phyloP scores from a whole-genome alignment of 495 filamentous ascomycete species.

The Aspergillus saccharolyticus region DNA sequence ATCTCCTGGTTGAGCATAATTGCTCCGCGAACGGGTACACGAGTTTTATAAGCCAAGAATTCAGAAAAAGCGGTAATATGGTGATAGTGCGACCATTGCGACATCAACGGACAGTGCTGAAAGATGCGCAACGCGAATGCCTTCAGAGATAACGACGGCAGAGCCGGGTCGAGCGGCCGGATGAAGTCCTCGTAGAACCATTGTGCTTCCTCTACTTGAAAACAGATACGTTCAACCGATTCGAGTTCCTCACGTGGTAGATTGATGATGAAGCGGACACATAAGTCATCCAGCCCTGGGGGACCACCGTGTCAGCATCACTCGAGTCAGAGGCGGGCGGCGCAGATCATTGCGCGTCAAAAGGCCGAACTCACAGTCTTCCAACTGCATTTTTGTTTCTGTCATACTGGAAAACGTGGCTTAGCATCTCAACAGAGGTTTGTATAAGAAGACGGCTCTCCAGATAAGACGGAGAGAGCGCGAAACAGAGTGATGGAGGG shows the following conservation, averaged over 20 bases:
- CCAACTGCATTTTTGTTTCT: slow-evolving; percentile 75
- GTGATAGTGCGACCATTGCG: slow-evolving; percentile 68
- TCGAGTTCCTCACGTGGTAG: slow-evolving; percentile 84
- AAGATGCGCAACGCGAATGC: slow-evolving; percentile 85
- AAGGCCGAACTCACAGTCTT: slow-evolving; percentile 69
- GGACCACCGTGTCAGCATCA: slow-evolving; percentile 12
- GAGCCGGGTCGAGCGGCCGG: slow-evolving; percentile 74
- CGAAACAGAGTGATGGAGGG: slow-evolving; percentile 18
- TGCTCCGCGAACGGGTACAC: slow-evolving; percentile 88
- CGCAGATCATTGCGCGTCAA: not conserved
- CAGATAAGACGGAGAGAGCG: slow-evolving; percentile 21
- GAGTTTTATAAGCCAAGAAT: slow-evolving; percentile 88
- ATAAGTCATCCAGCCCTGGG: slow-evolving; percentile 90
- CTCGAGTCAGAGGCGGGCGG: not conserved
- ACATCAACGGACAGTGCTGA: slow-evolving; percentile 83
- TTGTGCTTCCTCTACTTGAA: slow-evolving; percentile 98
- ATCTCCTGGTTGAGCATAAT: slow-evolving; percentile 87
- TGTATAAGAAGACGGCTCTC: slow-evolving; percentile 15
- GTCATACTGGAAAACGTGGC: slow-evolving; percentile 55
- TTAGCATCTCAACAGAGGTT: slow-evolving; percentile 41
- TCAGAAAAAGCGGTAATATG: slow-evolving; percentile 78
- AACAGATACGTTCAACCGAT: slow-evolving; percentile 88
- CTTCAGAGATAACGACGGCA: slow-evolving; percentile 79
- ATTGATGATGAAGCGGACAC: slow-evolving; percentile 94
- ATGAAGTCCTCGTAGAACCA: slow-evolving; percentile 99